Conservation (phyloP, 148 eudicot species). For the Vaccinium darrowii region DNA sequence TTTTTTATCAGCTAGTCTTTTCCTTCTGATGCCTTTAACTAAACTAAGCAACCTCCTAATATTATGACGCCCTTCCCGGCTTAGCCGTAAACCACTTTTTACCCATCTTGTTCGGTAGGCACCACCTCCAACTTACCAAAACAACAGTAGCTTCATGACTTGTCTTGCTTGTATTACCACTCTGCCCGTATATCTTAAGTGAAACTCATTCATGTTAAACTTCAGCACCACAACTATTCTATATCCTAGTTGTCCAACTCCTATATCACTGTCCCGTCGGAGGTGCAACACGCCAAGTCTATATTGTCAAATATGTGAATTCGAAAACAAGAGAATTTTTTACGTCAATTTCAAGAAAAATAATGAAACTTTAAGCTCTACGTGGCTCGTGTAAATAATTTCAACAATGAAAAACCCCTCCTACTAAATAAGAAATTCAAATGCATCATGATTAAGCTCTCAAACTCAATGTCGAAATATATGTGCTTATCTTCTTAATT, state of each 20-base stretch:
- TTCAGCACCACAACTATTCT: not conserved
- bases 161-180: not conserved
- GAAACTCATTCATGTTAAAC: not conserved
- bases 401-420: too few species aligned
- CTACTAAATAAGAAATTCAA: too few species aligned
- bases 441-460: too few species aligned
- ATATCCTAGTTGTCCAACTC: not conserved
- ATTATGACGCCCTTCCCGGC: not conserved
- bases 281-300: too few species aligned
- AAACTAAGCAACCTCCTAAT: not conserved
- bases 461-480: too few species aligned
- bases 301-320: too few species aligned
- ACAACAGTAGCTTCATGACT: not conserved
- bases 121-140: not conserved
- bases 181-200: not conserved
- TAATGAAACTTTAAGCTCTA: too few species aligned
- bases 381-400: too few species aligned
- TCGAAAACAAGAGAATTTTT: too few species aligned
- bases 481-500: too few species aligned
- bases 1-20: too few species aligned
- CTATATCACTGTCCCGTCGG: not conserved
- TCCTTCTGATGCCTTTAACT: not conserved
- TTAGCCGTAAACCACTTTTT: not conserved
- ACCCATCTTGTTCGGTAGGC: not conserved
- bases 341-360: too few species aligned